phyloP scores from a whole-genome alignment of 352 stramenopile species.

The Pythium sp. region DNA sequence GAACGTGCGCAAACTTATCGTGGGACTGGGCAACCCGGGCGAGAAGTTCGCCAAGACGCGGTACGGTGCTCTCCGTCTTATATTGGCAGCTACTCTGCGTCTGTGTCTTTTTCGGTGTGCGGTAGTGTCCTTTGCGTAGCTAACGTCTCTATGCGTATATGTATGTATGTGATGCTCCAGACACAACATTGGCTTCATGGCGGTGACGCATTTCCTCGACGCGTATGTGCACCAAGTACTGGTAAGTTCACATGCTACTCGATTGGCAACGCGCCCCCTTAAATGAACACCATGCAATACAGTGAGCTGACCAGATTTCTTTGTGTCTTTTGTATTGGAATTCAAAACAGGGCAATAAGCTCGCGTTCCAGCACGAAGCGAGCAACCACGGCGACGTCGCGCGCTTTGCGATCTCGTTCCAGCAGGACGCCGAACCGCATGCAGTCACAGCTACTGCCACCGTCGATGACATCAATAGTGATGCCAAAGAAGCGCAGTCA shows the following conservation, averaged over 20 bases:
- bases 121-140: background rate
- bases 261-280: background rate
- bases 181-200: slow-evolving; percentile 80
- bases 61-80: slow-evolving; percentile 23
- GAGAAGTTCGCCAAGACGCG: slow-evolving; percentile 79
- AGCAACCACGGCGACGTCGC: slow-evolving; percentile 66
- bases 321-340: background rate
- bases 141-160: background rate
- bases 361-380: slow-evolving; percentile 55
- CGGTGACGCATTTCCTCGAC: slow-evolving; percentile 62
- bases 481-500: background rate
- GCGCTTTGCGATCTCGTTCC: slow-evolving; percentile 56
- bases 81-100: background rate
- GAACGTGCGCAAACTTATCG: slow-evolving; percentile 75
- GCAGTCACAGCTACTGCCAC: too few species aligned
- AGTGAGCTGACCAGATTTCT: background rate
- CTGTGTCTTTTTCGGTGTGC: background rate
- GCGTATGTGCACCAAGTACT: slow-evolving; percentile 60
- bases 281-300: background rate
- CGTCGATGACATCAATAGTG: too few species aligned
- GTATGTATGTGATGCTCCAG: slow-evolving; percentile 22
- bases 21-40: slow-evolving; percentile 82
- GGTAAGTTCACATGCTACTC: slow-evolving; percentile 23
- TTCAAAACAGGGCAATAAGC: slow-evolving; percentile 30
- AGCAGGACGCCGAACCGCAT: slow-evolving; percentile 42